phyloP scores from a whole-genome alignment of 768 basidiomycete genomes.

The Punctularia strigosozonata region DNA sequence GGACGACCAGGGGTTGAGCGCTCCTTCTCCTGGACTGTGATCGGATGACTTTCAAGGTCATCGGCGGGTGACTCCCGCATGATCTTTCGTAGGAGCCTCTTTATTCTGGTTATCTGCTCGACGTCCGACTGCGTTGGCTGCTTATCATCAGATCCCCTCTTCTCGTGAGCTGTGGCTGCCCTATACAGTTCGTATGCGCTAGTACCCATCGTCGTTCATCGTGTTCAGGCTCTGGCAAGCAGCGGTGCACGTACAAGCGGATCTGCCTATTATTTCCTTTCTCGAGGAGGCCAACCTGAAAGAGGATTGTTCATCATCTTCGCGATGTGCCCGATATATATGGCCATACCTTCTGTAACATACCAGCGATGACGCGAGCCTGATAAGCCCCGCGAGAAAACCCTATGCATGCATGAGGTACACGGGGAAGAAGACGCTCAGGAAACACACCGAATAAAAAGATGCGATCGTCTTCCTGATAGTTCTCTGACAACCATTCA shows the following conservation, averaged over 20 bases:
- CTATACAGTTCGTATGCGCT: constrained; percentile 30
- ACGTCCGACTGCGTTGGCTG: too few species aligned
- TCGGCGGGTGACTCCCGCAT: too few species aligned
- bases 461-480: constrained; percentile 24
- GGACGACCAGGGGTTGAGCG: too few species aligned
- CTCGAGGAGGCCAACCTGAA: constrained; percentile 28
- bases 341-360: constrained; percentile 27
- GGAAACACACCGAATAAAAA: constrained; percentile 25
- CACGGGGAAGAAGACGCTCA: not conserved
- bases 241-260: constrained; percentile 19
- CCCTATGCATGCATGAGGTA: constrained; percentile 17
- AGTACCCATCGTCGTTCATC: not conserved
- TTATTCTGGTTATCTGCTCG: too few species aligned
- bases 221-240: constrained; percentile 1
- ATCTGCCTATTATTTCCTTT: constrained; percentile 30
- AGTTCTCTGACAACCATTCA: constrained; percentile 29
- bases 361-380: constrained; percentile 28
- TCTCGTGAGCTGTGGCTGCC: constrained; percentile 14
- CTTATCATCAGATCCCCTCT: constrained; percentile 6
- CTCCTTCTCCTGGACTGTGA: too few species aligned
- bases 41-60: too few species aligned
- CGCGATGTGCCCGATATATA: not conserved
- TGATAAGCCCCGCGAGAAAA: constrained; percentile 40
- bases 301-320: not conserved
- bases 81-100: too few species aligned